These are phyloP conservation scores for Trichoderma lentiforme DNA, from an alignment of 2,329 filamentous ascomycete species.

Conservation along the genomic window DNA sequence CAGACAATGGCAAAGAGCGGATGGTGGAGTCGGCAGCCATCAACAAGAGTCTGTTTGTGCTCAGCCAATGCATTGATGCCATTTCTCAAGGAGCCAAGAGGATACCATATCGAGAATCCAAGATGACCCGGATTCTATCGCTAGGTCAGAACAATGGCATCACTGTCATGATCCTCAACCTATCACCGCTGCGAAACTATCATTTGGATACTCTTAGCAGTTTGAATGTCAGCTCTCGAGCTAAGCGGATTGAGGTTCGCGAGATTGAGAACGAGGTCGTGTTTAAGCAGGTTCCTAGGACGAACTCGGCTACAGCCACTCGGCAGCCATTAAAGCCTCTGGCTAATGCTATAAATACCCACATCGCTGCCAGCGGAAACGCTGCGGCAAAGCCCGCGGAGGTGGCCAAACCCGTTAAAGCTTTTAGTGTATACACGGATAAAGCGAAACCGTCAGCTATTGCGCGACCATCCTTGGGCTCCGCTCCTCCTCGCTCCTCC, in stretches of 20 bases:
- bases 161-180: constrained; percentile 94
- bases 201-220: constrained; percentile 92
- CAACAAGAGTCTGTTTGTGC: constrained; percentile 93
- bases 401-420: constrained; percentile 69
- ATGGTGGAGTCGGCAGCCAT: constrained; percentile 95
- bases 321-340: constrained; percentile 79
- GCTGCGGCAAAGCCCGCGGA: constrained; percentile 38
- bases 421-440: constrained; percentile 85
- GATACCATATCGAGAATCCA: constrained; percentile 90
- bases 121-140: constrained; percentile 93
- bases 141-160: constrained; percentile 93
- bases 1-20: constrained; percentile 88
- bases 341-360: constrained; percentile 69
- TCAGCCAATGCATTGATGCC: constrained; percentile 93
- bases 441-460: constrained; percentile 48
- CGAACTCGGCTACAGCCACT: constrained; percentile 41
- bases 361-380: constrained; percentile 66
- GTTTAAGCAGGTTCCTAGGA: constrained; percentile 69
- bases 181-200: constrained; percentile 87
- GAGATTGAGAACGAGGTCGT: constrained; percentile 96
- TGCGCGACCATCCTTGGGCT: constrained; percentile 34
- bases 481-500: constrained; percentile 33
- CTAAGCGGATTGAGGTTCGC: constrained; percentile 92
- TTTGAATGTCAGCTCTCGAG: constrained; percentile 89
- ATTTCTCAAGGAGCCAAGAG: constrained; percentile 73